A percentile compares a stretch with the other conserved stretches of the same genome.
These are phyloP conservation scores for Fragilariopsis cylindrus DNA, from an alignment of 108 stramenopile species.

Conservation along the genomic window DNA sequence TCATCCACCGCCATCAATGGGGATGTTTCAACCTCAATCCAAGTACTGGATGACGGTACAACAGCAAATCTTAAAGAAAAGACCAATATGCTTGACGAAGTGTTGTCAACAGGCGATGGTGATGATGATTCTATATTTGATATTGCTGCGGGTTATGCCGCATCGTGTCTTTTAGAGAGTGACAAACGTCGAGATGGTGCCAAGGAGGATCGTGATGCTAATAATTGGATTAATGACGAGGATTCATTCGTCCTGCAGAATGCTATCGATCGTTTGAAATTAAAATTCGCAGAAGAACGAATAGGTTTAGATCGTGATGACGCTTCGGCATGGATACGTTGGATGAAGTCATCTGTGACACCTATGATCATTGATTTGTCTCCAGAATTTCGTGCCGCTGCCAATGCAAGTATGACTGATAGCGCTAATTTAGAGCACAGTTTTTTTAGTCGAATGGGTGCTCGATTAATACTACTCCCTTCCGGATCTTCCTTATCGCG, in stretches of 20 bases:
- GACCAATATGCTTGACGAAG: too few species aligned
- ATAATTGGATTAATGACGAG: constrained; percentile 78
- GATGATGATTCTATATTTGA: constrained; percentile 37
- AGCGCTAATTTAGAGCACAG: constrained; percentile 42
- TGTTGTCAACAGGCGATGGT: too few species aligned
- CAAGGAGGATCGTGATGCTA: constrained; percentile 49
- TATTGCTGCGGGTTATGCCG: constrained; percentile 47
- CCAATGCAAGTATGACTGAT: constrained; percentile 45
- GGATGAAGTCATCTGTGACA: constrained; percentile 74
- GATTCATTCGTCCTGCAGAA: constrained; percentile 55
- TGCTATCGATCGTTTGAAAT: constrained; percentile 46
- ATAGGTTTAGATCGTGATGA: constrained; percentile 48
- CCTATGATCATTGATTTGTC: constrained; percentile 72
- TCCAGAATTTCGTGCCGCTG: constrained; percentile 27
- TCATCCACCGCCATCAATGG: too few species aligned
- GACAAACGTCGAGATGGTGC: constrained; percentile 64
- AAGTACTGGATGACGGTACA: too few species aligned
- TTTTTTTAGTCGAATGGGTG: constrained; percentile 57
- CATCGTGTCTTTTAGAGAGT: constrained; percentile 61
- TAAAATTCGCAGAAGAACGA: constrained; percentile 44
- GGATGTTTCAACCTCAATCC: too few species aligned
- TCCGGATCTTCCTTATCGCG: constrained; percentile 54
- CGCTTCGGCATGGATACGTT: constrained; percentile 63
- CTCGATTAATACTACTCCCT: constrained; percentile 65
- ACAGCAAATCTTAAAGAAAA: too few species aligned